These are phyloP conservation scores for Fusarium aywerte DNA, from an alignment of 2,329 filamentous ascomycete species.

Conservation along the genomic window DNA sequence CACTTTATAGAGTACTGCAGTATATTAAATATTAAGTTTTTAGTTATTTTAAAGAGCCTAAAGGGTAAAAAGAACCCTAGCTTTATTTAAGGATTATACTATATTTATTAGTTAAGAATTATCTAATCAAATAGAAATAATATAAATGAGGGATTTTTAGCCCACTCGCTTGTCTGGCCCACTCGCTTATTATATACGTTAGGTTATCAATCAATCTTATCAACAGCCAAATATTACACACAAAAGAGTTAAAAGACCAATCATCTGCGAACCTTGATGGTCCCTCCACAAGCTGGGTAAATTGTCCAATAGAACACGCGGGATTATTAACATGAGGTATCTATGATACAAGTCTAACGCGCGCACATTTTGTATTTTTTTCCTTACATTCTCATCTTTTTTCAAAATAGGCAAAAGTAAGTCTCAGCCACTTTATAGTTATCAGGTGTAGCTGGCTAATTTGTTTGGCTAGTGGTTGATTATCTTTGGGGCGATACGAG, in stretches of 20 bases:
- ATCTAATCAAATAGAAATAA: neutral
- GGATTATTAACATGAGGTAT: slow-evolving; percentile 18
- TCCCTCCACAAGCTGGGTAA: neutral
- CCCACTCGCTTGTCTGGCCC: too few relatives aligned
- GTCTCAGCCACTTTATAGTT: neutral
- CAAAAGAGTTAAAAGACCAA: neutral
- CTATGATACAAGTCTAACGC: neutral
- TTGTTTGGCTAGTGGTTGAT: neutral
- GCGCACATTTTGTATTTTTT: neutral
- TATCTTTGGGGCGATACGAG: slow-evolving; percentile 36
- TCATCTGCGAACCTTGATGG: slow-evolving; percentile 19
- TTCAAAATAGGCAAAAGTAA: neutral
- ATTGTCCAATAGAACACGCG: slow-evolving; percentile 6
- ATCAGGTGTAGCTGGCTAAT: neutral
- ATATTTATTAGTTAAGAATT: too few relatives aligned
- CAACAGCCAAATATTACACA: too few relatives aligned
- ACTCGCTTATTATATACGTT: too few relatives aligned
- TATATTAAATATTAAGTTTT: too few relatives aligned
- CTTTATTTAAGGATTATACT: too few relatives aligned
- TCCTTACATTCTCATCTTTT: neutral
- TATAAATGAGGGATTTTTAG: neutral
- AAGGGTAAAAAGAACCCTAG: too few relatives aligned
- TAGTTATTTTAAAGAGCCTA: too few relatives aligned
- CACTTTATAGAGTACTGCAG: too few relatives aligned
- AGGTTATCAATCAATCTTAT: neutral